phyloP scores from a whole-genome alignment of 352 stramenopile species.

The Thalassiosira hispida region DNA sequence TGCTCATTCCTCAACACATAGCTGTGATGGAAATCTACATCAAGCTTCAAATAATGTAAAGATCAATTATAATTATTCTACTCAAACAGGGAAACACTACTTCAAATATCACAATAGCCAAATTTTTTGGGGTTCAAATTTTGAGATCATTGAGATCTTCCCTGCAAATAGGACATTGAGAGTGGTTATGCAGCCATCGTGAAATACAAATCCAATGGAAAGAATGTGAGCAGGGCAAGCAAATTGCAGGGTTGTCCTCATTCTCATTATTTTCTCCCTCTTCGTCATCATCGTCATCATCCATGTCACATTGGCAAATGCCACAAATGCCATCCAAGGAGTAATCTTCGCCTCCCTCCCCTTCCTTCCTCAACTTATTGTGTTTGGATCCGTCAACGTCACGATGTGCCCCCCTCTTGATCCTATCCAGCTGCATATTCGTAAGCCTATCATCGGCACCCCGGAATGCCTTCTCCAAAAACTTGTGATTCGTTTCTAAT shows the following conservation, averaged over 20 bases:
- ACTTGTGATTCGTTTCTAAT: slow-evolving; percentile 37
- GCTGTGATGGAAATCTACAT: too few relatives aligned
- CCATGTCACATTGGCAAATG: slow-evolving; percentile 51
- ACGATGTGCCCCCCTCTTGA: slow-evolving; percentile 19
- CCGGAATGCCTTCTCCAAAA: slow-evolving; percentile 46
- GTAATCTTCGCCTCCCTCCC: slow-evolving; percentile 12
- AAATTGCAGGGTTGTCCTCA: slow-evolving; percentile 20
- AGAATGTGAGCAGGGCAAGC: slow-evolving; percentile 46
- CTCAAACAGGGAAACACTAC: too few relatives aligned
- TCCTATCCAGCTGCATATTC: slow-evolving; percentile 22
- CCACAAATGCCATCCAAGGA: slow-evolving; percentile 23
- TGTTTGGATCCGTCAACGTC: slow-evolving; percentile 4
- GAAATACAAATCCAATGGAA: slow-evolving; percentile 52
- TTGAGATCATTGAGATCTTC: slow-evolving; percentile 28
- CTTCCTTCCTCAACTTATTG: slow-evolving; percentile 2
- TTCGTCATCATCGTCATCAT: slow-evolving; percentile 9
- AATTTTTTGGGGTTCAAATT: too few relatives aligned
- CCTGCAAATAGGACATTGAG: slow-evolving; percentile 47
- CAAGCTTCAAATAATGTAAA: too few relatives aligned
- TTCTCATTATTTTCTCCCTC: background rate
- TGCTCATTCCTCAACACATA: too few relatives aligned
- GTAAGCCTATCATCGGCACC: slow-evolving; percentile 42
- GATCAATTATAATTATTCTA: too few relatives aligned
- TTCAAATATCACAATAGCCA: too few relatives aligned
- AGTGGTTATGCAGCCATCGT: slow-evolving; percentile 52